A percentile compares a stretch with the other conserved stretches of the same genome.
phyloP scores from a whole-genome alignment of 108 stramenopile species.

The Nannochloropsis oceanica region DNA sequence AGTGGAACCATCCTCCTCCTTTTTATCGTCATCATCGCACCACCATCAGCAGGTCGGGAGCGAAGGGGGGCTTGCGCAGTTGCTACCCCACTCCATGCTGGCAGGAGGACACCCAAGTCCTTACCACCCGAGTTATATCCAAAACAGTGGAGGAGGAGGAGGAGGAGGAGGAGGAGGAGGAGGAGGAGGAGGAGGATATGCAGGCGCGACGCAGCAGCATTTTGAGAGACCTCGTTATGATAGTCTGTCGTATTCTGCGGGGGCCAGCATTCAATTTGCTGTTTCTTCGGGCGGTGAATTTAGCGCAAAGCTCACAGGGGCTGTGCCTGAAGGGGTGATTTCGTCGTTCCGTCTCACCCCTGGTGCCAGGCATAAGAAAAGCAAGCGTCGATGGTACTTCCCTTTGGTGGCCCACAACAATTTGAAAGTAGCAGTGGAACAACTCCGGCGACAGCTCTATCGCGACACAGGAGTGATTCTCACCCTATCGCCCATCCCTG shows the following conservation, averaged over 20 bases:
- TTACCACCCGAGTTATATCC: not conserved
- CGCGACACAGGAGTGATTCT: not conserved
- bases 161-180: not conserved
- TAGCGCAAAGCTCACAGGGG: not conserved
- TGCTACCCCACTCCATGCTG: not conserved
- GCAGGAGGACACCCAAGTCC: not conserved
- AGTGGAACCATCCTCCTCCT: too few species aligned
- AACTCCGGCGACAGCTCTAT: not conserved
- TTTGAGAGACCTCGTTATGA: not conserved
- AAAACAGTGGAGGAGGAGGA: not conserved
- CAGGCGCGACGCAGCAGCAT: not conserved
- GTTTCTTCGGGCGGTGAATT: not conserved
- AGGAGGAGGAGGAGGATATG: not conserved
- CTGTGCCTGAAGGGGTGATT: not conserved
- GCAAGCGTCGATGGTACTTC: not conserved
- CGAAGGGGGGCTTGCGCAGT: not conserved
- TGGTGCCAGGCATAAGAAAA: not conserved
- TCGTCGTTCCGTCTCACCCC: not conserved
- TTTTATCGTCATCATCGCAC: too few species aligned
- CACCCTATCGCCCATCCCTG: not conserved
- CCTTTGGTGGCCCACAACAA: not conserved
- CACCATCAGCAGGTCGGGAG: too few species aligned
- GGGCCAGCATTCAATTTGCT: not conserved
- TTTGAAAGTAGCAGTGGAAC: not conserved
- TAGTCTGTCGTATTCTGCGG: not conserved